Conservation (phyloP, 2,329 filamentous ascomycete species). For the Saccharata proteae region DNA sequence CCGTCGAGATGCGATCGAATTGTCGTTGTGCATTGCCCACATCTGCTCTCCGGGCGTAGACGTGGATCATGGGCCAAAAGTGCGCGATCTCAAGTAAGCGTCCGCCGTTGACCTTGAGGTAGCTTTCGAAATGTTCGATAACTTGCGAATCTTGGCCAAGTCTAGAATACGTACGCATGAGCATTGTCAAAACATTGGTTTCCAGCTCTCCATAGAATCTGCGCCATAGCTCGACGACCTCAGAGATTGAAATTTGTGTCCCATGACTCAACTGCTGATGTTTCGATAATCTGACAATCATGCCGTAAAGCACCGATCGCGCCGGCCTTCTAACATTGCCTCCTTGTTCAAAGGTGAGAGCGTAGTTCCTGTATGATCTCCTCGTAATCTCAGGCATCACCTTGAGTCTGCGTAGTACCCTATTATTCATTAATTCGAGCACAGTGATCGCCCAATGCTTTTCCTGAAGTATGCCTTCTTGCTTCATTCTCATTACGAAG, state of each 20-base stretch:
- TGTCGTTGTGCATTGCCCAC: conserved; percentile 44
- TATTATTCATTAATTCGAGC: too few species aligned
- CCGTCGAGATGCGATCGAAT: conserved; percentile 48
- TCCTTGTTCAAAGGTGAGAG: too few species aligned
- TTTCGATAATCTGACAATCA: neutral
- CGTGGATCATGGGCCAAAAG: conserved; percentile 43
- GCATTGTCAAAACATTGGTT: too few species aligned
- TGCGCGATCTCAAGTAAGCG: too few species aligned
- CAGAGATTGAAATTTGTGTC: neutral
- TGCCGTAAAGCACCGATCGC: conserved; percentile 9
- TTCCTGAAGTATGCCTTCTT: too few species aligned
- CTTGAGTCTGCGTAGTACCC: too few species aligned
- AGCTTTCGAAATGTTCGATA: too few species aligned
- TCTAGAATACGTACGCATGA: conserved; percentile 15
- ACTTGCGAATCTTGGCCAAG: conserved; percentile 15
- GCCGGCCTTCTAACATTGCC: conserved; percentile 17
- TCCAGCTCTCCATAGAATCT: conserved; percentile 13
- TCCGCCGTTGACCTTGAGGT: too few species aligned
- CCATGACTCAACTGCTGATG: neutral
- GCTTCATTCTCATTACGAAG: too few species aligned
- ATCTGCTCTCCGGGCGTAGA: conserved; percentile 59
- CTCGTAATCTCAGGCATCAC: too few species aligned
- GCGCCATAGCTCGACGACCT: neutral
- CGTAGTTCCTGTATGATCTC: too few species aligned
- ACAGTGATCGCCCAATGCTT: too few species aligned